Evolutionary conservation across 1,139 yeast genomes (phyloP).

Genomic region (Kazachstania sp.): DNA sequence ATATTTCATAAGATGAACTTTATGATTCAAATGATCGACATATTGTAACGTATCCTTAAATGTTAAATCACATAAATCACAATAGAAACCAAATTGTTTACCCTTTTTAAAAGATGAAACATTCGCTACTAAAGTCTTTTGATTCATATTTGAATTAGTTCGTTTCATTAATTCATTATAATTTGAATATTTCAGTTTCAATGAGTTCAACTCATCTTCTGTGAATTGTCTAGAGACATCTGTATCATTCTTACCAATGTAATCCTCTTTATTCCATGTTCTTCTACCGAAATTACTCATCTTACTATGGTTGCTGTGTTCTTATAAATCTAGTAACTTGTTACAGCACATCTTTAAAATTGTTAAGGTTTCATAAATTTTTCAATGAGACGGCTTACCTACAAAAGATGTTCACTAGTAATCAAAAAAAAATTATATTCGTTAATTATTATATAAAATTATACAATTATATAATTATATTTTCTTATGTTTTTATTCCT

Average conservation of each 20-base stretch:
- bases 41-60: constrained; percentile 74
- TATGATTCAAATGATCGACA: constrained; percentile 75
- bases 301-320: neutral
- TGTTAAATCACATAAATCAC: constrained; percentile 71
- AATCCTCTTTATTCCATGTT: constrained; percentile 63
- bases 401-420: no score
- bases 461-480: neutral
- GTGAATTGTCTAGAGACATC: constrained; percentile 14
- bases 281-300: constrained; percentile 47
- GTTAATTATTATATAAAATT: neutral
- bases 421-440: neutral
- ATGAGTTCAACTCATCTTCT: constrained; percentile 12
- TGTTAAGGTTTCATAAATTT: no score
- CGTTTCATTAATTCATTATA: constrained; percentile 25
- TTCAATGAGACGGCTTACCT: no score
- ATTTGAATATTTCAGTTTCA: constrained; percentile 23
- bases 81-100: constrained; percentile 70
- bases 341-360: neutral
- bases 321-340: neutral
- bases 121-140: constrained; percentile 38
- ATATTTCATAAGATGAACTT: constrained; percentile 41
- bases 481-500: neutral
- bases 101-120: constrained; percentile 41
- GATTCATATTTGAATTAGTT: constrained; percentile 38
- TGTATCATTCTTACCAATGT: constrained; percentile 39